Evolutionary conservation across 2,329 filamentous ascomycete genomes (phyloP).

Genomic region (Epichloe brachyelytri): DNA sequence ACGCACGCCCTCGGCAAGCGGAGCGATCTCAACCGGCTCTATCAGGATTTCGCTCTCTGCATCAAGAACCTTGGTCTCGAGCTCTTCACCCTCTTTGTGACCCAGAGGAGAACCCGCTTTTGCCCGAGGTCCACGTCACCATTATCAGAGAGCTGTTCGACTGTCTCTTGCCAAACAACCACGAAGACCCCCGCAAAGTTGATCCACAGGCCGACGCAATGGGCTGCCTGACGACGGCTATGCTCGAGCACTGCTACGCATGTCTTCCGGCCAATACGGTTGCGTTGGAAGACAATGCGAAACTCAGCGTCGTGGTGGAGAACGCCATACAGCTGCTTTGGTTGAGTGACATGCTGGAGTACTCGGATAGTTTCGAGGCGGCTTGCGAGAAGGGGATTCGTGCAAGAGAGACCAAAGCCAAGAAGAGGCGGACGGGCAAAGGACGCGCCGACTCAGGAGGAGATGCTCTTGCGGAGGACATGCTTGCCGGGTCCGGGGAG

Average conservation of each 20-base stretch:
- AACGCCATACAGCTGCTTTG: conserved; percentile 44
- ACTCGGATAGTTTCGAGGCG: conserved; percentile 22
- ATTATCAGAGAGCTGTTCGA: conserved; percentile 32
- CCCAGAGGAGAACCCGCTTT: conserved; percentile 22
- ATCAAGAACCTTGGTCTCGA: conserved; percentile 45
- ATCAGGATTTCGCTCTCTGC: conserved; percentile 42
- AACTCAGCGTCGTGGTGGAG: conserved; percentile 58
- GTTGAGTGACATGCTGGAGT: conserved; percentile 19
- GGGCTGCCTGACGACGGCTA: conserved; percentile 28
- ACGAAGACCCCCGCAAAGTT: conserved; percentile 28
- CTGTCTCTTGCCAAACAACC: conserved; percentile 28
- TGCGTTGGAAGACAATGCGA: conserved; percentile 54
- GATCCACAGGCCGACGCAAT: conserved; percentile 22
- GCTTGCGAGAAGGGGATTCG: conserved; percentile 34
- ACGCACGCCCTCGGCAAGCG: conserved; percentile 31
- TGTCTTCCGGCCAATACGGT: conserved; percentile 50
- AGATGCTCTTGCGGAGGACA: conserved; percentile 29
- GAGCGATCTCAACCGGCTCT: conserved; percentile 38
- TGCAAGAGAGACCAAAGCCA: conserved; percentile 35
- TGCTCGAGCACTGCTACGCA: conserved; percentile 48
- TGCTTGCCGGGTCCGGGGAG: conserved; percentile 31
- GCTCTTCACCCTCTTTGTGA: conserved; percentile 42
- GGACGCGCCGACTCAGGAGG: conserved; percentile 17
- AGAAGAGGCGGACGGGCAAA: conserved; percentile 25
- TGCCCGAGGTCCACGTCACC: conserved; percentile 27